phyloP scores from a whole-genome alignment of 2,329 filamentous ascomycete genomes.

The Monilinia aucupariae region DNA sequence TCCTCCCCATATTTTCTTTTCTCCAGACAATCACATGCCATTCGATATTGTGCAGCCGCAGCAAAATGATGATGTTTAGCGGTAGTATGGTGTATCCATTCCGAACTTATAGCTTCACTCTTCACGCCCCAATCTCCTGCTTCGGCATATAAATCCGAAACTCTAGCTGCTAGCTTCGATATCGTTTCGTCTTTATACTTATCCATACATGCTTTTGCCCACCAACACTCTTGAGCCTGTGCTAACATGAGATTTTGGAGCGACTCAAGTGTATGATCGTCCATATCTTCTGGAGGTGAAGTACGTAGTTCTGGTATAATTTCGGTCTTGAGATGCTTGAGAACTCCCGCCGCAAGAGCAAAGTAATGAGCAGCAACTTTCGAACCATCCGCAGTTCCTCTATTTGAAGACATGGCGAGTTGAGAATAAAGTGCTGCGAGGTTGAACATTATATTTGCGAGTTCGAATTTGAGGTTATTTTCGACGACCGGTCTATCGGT shows the following conservation, averaged over 20 bases:
- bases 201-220: constrained; percentile 95
- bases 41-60: constrained; percentile 86
- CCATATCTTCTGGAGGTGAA: constrained; percentile 91
- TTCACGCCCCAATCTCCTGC: constrained; percentile 82
- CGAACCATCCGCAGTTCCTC: constrained; percentile 72
- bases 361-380: constrained; percentile 88
- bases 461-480: constrained; percentile 71
- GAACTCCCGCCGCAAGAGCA: constrained; percentile 77
- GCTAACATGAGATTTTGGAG: constrained; percentile 79
- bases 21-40: constrained; percentile 84
- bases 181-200: constrained; percentile 88
- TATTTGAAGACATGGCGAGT: constrained; percentile 74
- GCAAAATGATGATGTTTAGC: constrained; percentile 98
- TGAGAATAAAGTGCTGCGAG: constrained; percentile 91
- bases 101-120: constrained; percentile 81
- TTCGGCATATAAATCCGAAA: constrained; percentile 83
- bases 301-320: constrained; percentile 79
- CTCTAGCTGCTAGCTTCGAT: constrained; percentile 81
- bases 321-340: constrained; percentile 68
- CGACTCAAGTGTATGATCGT: constrained; percentile 77
- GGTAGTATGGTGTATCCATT: constrained; percentile 97
- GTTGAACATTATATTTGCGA: constrained; percentile 90
- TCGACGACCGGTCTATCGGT: constrained; percentile 63
- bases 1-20: constrained; percentile 95
- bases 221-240: constrained; percentile 95